Conservation (phyloP, 2,329 filamentous ascomycete genomes). For the Ophiocordyceps camponoti-rufipedis region DNA sequence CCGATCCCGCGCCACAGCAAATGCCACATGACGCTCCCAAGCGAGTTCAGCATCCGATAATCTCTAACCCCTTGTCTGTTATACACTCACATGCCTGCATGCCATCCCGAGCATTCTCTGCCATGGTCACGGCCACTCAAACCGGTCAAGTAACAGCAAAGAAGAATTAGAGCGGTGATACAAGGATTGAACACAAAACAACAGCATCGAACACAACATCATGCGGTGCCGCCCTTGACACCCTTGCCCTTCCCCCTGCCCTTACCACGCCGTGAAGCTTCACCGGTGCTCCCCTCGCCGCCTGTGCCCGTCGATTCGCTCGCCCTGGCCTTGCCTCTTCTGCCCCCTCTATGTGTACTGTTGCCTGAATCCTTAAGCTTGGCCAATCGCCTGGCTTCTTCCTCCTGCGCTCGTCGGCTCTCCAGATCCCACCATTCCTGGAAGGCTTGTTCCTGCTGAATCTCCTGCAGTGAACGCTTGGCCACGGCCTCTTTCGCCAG, state of each 20-base stretch:
- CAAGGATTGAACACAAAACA: background rate
- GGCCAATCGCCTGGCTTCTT: constrained; percentile 26
- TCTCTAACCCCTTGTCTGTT: too few relatives aligned
- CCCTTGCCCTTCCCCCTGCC: background rate
- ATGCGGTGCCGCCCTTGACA: background rate
- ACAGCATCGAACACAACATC: background rate
- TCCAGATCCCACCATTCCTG: constrained; percentile 94
- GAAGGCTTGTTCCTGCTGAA: constrained; percentile 92
- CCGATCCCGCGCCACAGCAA: too few relatives aligned
- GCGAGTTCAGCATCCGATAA: too few relatives aligned
- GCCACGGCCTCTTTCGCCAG: constrained; percentile 66
- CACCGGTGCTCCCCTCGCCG: background rate
- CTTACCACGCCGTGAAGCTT: background rate
- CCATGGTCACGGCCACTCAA: background rate
- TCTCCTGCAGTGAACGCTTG: constrained; percentile 80
- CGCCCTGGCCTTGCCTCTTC: background rate
- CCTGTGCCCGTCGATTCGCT: background rate
- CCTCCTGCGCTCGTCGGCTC: constrained; percentile 50
- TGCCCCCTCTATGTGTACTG: background rate
- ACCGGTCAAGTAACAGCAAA: background rate
- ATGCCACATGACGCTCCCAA: too few relatives aligned
- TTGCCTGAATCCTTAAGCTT: constrained; percentile 17
- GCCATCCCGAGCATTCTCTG: too few relatives aligned
- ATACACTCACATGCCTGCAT: too few relatives aligned
- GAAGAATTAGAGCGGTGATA: background rate